Evolutionary conservation across 1,284 basidiomycete species (phyloP), one percentile per base, ranked within the genome.

Genomic region (Leccinum angustisporum): DNA sequence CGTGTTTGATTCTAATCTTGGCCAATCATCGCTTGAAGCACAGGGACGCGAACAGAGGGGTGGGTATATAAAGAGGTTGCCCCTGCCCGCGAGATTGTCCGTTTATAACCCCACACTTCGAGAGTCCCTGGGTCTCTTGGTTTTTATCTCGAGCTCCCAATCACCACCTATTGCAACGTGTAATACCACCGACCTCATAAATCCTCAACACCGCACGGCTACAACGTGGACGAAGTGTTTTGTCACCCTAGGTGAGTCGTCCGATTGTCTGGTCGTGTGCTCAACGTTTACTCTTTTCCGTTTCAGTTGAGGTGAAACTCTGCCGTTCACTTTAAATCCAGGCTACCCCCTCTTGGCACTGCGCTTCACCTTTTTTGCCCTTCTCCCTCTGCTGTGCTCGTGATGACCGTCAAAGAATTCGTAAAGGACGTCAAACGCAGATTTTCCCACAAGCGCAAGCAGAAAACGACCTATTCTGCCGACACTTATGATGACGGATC

Each of bases 381-480:
- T 14, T 36, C 7, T 16, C 21, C 48, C 48, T 30, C 27, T 31
- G 16, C 16, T 11, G 16, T 34, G 16, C 31, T 10, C 21, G 25
- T 54, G 14, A 73, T 76, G 75, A 64, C 70, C 0, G 71, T 76
- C 53, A 75, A 68, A 25, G 72, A 68, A 0, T 66, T 73, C 25
- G 65, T 73, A 11, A 67, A 76, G 13, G 74, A 72, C 21, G 70
- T 76, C 38, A 76, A 75, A 57, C 74, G 67, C 57, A 75, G 33
- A 57, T 66, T 73, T 25, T 76, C 74, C 16, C 59, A 66, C 2
- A 76, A 66, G 51, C 70, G 61, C 59, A 74, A 63, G 43, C 70
- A 69, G 31, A 63, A 62, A 3, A 63, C 54, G 25, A 43, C 66
- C 36, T 60, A 34, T 33, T 60, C 67, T 30, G 65, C 62, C 6